Conservation (phyloP, 2,329 filamentous ascomycete genomes). For the Fusarium sulawesiense region DNA sequence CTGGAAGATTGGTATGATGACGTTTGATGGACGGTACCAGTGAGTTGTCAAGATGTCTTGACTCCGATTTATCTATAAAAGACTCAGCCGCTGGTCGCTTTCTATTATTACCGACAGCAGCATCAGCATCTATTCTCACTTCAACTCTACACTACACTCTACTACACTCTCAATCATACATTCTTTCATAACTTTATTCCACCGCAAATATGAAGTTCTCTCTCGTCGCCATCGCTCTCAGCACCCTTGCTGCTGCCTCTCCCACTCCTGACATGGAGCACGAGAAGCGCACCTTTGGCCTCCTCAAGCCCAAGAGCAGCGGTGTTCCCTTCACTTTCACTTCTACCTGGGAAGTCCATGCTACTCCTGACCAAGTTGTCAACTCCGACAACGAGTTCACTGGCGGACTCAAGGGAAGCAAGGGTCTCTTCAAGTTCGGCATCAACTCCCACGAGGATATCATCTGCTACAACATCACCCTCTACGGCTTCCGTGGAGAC, state of each 20-base stretch:
- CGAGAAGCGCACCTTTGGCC: conserved; percentile 31
- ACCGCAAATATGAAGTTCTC: conserved; percentile 44
- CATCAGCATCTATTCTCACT: conserved; percentile 3
- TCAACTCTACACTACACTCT: not conserved
- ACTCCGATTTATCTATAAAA: conserved; percentile 25
- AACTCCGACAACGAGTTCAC: conserved; percentile 52
- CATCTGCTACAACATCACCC: conserved; percentile 63
- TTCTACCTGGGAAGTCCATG: conserved; percentile 60
- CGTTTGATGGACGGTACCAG: not conserved
- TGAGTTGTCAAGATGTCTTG: not conserved
- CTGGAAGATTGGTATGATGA: conserved; percentile 24
- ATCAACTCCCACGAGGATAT: conserved; percentile 60
- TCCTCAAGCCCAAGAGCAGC: conserved; percentile 30
- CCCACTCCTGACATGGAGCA: conserved; percentile 41
- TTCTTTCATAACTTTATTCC: not conserved
- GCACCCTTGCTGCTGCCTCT: conserved; percentile 37
- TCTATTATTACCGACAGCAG: not conserved
- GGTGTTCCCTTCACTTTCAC: conserved; percentile 56
- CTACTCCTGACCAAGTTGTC: conserved; percentile 63
- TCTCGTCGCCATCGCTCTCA: conserved; percentile 36
- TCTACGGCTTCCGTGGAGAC: conserved; percentile 60
- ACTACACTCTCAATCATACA: not conserved
- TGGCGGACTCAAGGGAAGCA: conserved; percentile 57
- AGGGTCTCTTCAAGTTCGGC: conserved; percentile 63
- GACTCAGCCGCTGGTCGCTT: not conserved